A percentile compares a stretch with the other conserved stretches of the same genome.
phyloP scores from a whole-genome alignment of 2,329 filamentous ascomycete genomes.

The Teratosphaeria viscida region DNA sequence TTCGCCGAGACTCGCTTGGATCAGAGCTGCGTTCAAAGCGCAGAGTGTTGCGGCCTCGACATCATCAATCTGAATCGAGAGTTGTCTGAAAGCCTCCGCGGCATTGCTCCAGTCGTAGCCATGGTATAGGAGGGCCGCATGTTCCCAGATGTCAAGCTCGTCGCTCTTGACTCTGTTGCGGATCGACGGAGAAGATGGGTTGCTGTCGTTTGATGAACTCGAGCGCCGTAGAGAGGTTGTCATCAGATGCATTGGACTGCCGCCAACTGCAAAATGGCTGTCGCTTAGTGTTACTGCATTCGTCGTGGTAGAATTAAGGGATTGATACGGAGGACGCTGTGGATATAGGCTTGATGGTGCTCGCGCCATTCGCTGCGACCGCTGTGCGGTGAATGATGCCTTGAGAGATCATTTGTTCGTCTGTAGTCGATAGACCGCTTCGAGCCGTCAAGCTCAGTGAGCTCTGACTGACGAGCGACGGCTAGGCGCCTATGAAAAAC shows the following conservation, averaged over 20 bases:
- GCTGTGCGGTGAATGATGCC: background rate
- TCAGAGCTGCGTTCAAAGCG: conserved; percentile 20
- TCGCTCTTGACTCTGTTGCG: conserved; percentile 7
- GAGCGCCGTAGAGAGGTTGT: background rate
- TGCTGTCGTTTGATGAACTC: background rate
- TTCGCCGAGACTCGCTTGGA: conserved; percentile 22
- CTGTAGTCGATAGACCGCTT: background rate
- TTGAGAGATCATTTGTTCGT: background rate
- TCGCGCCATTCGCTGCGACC: background rate
- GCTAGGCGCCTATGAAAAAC: background rate
- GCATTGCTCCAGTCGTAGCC: conserved; percentile 24
- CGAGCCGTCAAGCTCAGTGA: background rate
- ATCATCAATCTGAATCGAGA: conserved; percentile 11
- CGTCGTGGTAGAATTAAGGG: background rate
- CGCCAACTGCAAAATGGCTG: background rate
- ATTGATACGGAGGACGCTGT: background rate
- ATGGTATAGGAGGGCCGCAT: conserved; percentile 22
- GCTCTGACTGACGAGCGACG: background rate
- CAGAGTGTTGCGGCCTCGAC: conserved; percentile 11
- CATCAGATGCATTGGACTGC: background rate
- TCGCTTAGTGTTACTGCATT: background rate
- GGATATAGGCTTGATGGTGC: background rate
- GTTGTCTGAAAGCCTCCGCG: conserved; percentile 15
- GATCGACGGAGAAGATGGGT: background rate
- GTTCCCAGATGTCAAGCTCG: conserved; percentile 24